Evolutionary conservation across 1,139 yeast species (phyloP).

Genomic region (Geotrichum cucujoidarum): DNA sequence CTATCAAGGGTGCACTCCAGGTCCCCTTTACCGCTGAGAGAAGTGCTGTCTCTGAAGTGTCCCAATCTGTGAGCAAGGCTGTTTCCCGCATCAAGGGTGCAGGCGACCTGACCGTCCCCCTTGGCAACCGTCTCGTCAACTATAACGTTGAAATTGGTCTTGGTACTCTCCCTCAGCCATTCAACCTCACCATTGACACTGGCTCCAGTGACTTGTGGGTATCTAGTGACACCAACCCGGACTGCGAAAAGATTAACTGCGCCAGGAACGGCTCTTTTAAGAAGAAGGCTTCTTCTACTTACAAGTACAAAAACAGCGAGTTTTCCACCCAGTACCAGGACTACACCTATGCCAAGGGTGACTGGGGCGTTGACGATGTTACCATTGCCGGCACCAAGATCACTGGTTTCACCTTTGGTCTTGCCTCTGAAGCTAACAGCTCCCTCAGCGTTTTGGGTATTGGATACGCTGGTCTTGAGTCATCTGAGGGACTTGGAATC

Average conservation of each 20-base stretch:
- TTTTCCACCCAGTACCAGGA: slow-evolving; percentile 34
- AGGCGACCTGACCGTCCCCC: background rate
- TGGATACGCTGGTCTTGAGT: slow-evolving; percentile 38
- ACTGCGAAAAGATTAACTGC: slow-evolving; percentile 27
- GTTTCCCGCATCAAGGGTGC: background rate
- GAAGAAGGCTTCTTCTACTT: slow-evolving; percentile 33
- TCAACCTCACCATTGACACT: slow-evolving; percentile 46
- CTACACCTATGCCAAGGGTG: slow-evolving; percentile 30
- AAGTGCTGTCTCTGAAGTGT: background rate
- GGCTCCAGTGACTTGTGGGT: slow-evolving; percentile 71
- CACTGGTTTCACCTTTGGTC: slow-evolving; percentile 27
- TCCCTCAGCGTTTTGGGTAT: slow-evolving; percentile 35
- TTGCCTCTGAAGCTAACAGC: slow-evolving; percentile 31
- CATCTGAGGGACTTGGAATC: slow-evolving; percentile 32
- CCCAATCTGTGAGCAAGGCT: background rate
- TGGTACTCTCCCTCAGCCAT: slow-evolving; percentile 29
- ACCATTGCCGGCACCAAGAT: slow-evolving; percentile 20
- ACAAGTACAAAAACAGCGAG: slow-evolving; percentile 30
- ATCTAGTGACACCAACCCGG: slow-evolving; percentile 34
- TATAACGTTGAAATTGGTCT: slow-evolving; percentile 36
- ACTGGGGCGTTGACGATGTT: slow-evolving; percentile 28
- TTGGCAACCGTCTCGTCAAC: slow-evolving; percentile 13
- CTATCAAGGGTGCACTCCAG: background rate
- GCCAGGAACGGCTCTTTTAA: slow-evolving; percentile 31
- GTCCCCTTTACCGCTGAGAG: background rate